Conservation (phyloP, 495 filamentous ascomycete genomes). For the Tuber melanosporum region DNA sequence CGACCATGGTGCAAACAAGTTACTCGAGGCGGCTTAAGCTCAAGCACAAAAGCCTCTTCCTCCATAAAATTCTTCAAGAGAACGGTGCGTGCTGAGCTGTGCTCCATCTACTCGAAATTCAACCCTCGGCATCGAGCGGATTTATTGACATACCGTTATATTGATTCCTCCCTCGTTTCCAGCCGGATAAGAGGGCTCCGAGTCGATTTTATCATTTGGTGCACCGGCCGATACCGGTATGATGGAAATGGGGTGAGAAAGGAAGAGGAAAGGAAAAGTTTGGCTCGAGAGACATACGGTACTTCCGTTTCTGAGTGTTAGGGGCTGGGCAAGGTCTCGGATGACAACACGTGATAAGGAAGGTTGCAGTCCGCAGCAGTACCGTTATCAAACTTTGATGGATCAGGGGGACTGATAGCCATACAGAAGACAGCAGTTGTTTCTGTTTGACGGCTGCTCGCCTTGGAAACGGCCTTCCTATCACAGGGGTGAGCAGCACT, state of each 20-base stretch:
- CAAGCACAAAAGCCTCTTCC: constrained; percentile 6
- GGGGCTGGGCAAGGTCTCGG: neutral
- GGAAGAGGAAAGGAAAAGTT: neutral
- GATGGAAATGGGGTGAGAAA: neutral
- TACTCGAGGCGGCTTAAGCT: constrained; percentile 17
- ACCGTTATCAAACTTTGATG: neutral
- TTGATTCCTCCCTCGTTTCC: neutral
- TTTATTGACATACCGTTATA: neutral
- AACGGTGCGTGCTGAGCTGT: neutral
- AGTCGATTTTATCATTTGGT: neutral
- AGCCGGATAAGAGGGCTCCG: neutral
- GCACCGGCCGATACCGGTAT: neutral
- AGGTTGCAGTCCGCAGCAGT: constrained; percentile 1
- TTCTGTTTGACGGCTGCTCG: neutral
- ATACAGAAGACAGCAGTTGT: neutral
- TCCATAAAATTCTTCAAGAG: constrained; percentile 16
- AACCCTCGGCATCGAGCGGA: neutral
- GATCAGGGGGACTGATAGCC: neutral
- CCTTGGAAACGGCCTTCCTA: neutral
- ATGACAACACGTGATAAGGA: constrained; percentile 3
- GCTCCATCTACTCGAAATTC: neutral
- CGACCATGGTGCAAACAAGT: constrained; percentile 11
- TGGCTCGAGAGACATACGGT: neutral
- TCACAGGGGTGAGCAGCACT: neutral
- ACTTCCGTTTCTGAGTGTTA: neutral